These are phyloP conservation scores for Ophryocystis elektroscirrha DNA, from an alignment of 169 alveolate species.

Conservation along the genomic window DNA sequence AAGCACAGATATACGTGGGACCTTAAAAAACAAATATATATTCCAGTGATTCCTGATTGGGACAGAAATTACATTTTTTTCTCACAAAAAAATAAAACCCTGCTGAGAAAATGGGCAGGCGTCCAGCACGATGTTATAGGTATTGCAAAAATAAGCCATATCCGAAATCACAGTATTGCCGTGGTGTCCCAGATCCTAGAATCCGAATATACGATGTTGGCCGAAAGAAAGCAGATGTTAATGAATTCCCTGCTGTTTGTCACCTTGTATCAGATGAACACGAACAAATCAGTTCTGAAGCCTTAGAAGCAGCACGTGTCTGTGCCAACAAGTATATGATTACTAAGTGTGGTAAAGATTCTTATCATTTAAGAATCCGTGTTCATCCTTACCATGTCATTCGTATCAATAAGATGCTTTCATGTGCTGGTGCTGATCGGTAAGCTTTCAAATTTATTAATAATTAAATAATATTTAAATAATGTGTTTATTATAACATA, in stretches of 20 bases:
- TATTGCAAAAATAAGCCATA: constrained; percentile 93
- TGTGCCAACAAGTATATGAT: constrained; percentile 92
- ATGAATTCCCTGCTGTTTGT: constrained; percentile 83
- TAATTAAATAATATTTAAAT: too few species aligned
- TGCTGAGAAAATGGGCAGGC: constrained; percentile 95
- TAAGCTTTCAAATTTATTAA: not conserved
- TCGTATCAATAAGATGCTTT: constrained; percentile 97
- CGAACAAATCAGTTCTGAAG: constrained; percentile 95
- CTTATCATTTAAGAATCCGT: constrained; percentile 90
- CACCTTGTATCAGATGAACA: constrained; percentile 93
- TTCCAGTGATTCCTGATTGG: too few species aligned
- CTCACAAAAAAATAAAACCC: too few species aligned
- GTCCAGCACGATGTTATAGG: constrained; percentile 99
- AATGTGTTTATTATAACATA: too few species aligned
- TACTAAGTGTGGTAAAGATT: constrained; percentile 84
- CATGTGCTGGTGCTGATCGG: constrained; percentile 98
- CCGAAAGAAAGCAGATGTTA: constrained; percentile 79
- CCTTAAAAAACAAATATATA: too few species aligned
- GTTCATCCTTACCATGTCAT: constrained; percentile 98
- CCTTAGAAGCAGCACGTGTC: constrained; percentile 98
- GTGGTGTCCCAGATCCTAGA: constrained; percentile 99
- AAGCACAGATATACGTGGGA: too few species aligned
- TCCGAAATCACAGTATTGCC: constrained; percentile 94
- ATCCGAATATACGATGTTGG: constrained; percentile 94
- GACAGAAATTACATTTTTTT: too few species aligned